A percentile compares a stretch with the other conserved stretches of the same genome.
Evolutionary conservation across 352 stramenopile genomes (phyloP).

Genomic region (Pythium phragmitis): DNA sequence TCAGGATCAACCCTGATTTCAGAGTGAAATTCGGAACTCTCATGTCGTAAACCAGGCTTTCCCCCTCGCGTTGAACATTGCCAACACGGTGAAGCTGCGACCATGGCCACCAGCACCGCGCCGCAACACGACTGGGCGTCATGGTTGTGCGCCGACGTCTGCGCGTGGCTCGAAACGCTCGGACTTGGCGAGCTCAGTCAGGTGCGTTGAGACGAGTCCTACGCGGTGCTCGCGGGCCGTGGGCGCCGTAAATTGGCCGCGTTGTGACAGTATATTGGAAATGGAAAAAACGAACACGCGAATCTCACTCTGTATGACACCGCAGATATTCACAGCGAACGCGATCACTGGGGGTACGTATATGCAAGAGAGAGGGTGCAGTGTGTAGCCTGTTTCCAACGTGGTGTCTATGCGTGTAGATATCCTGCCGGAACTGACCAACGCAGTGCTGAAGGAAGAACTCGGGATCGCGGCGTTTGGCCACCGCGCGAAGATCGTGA

Average conservation of each 20-base stretch:
- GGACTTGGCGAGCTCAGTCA: conserved; percentile 19
- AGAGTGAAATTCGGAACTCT: conserved; percentile 16
- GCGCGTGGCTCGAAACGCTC: conserved; percentile 29
- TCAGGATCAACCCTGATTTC: not conserved
- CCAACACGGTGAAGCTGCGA: not conserved
- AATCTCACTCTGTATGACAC: not conserved
- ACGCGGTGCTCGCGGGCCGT: not conserved
- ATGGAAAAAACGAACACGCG: not conserved
- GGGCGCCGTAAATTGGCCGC: not conserved
- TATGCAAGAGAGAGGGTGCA: not conserved
- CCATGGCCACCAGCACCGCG: conserved; percentile 10
- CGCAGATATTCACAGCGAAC: conserved; percentile 27
- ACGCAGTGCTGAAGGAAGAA: conserved; percentile 63
- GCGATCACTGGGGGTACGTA: conserved; percentile 28
- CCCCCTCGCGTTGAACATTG: conserved; percentile 23
- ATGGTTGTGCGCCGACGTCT: conserved; percentile 28
- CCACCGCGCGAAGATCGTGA: conserved; percentile 56
- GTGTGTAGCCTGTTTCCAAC: not conserved
- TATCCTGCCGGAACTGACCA: conserved; percentile 59
- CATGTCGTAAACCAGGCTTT: not conserved
- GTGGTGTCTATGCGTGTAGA: conserved; percentile 18
- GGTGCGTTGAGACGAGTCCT: conserved; percentile 9
- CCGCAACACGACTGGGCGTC: conserved; percentile 6
- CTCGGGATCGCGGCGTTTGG: conserved; percentile 61
- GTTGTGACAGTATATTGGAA: not conserved